Percentiles rank a stretch among this genome's conserved stretches.
Conservation (phyloP, 129 eudicot genomes). For the Flaveria bidentis region DNA sequence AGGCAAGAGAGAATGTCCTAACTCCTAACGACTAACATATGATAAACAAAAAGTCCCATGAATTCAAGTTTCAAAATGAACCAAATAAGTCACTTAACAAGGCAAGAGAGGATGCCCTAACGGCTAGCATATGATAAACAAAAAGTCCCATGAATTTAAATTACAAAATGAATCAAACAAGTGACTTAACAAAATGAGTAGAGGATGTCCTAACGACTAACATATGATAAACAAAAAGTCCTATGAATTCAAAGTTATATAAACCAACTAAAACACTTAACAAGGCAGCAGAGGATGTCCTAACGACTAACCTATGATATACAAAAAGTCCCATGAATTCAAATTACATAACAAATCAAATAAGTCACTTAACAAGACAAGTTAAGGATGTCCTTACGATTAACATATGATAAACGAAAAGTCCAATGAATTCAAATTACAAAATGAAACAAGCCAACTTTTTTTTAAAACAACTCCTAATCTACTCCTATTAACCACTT, state of each 20-base stretch:
- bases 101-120: neutral
- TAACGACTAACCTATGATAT: neutral
- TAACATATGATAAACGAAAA: neutral
- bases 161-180: neutral
- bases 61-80: neutral
- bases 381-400: neutral
- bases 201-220: too few relatives aligned
- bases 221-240: neutral
- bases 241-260: neutral
- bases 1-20: neutral
- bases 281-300: neutral
- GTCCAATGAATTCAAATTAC: neutral
- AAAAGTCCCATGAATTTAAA: neutral
- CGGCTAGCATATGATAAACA: neutral
- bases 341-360: neutral
- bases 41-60: neutral
- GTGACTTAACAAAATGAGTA: too few relatives aligned
- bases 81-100: neutral
- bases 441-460: neutral
- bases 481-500: neutral
- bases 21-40: neutral
- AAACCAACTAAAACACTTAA: neutral
- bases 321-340: neutral
- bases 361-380: too few relatives aligned
- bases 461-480: too few relatives aligned